Conservation (phyloP, 257 asterid genomes). For the Osmanthus fragrans region DNA sequence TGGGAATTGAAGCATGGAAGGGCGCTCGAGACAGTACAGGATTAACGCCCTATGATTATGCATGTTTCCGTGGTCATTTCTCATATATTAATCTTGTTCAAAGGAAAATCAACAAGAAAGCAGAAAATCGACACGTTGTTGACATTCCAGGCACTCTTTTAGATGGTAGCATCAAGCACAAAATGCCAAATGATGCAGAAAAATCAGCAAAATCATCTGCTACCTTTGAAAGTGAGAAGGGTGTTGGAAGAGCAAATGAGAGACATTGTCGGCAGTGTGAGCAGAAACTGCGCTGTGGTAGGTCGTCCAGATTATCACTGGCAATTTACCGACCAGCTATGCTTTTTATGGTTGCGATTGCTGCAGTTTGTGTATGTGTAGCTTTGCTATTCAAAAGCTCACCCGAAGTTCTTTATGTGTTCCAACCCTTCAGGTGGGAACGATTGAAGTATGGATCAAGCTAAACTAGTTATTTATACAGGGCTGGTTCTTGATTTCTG, state of each 20-base stretch:
- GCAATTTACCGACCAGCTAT: constrained; percentile 48
- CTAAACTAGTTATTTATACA: constrained; percentile 13
- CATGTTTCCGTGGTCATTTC: constrained; percentile 65
- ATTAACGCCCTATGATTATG: constrained; percentile 75
- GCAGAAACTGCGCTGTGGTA: constrained; percentile 34
- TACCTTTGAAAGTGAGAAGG: constrained; percentile 37
- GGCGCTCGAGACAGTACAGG: constrained; percentile 59
- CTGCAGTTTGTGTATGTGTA: constrained; percentile 50
- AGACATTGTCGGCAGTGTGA: constrained; percentile 38
- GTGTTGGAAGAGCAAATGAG: not conserved
- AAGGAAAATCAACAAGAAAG: constrained; percentile 46
- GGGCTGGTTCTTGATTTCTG: not conserved
- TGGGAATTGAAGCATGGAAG: constrained; percentile 79
- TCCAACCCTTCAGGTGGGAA: constrained; percentile 55
- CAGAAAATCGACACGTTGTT: constrained; percentile 41
- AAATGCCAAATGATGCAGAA: constrained; percentile 18
- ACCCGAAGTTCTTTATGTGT: constrained; percentile 42
- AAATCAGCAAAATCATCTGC: constrained; percentile 28
- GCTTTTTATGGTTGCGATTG: constrained; percentile 57
- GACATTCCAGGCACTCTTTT: constrained; percentile 39
- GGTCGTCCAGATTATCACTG: constrained; percentile 31
- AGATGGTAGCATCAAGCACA: constrained; percentile 32
- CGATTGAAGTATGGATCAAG: constrained; percentile 46
- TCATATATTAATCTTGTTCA: constrained; percentile 62
- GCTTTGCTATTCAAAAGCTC: constrained; percentile 53